Base-by-base conservation (phyloP, 106 monocot genomes). In the Phalaenopsis aphrodite region DNA sequence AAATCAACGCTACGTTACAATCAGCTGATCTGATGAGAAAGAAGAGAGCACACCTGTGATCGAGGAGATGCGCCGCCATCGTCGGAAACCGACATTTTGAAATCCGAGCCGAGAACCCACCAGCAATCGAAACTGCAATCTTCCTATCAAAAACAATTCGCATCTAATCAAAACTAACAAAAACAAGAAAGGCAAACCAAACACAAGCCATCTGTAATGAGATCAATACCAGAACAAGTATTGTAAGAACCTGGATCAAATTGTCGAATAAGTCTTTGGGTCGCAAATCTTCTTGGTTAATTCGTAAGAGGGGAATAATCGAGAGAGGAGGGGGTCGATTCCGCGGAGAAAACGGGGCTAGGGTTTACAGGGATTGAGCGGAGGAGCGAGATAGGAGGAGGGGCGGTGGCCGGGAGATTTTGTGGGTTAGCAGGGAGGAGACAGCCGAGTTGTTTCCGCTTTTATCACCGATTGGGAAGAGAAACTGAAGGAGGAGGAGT, bases 1-100 rank as follows among this genome's bases (percentile, higher is more conserved):
- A 43, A 76, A 76, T 76, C 52, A 49, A 21, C 69, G 5, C 42
- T 7, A 49, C 2, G 0, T 1, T 48, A 49, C 47, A 19, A 46
- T 76, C 18, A 47, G 5, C 47, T 30, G 17, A 10, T 30, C 14
- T 19, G 23, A 24, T 24, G 19, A 48, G 24, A 46, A 49, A 19
- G 46, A 76, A 48, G 30, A 30, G 49, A 76, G 76, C 75, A 8
- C n/a, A 76, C 47, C 75, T 76, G 75, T 2, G 75, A 76, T 76
- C 21, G n/a, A 76, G 75, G 75, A 49, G 75, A 76, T 3, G 75
- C 48, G 24, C 75, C 30, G 18, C 48, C 75, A 10, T 76, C 47
- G 45, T 76, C 75, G 0, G 75, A 76, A 76, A 11, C 75, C 23
- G 75, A 76, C 76, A 76, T 76, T 49, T 76, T 18, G 7, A 42